phyloP scores from a whole-genome alignment of 768 basidiomycete genomes.

The Lentinula sp. region DNA sequence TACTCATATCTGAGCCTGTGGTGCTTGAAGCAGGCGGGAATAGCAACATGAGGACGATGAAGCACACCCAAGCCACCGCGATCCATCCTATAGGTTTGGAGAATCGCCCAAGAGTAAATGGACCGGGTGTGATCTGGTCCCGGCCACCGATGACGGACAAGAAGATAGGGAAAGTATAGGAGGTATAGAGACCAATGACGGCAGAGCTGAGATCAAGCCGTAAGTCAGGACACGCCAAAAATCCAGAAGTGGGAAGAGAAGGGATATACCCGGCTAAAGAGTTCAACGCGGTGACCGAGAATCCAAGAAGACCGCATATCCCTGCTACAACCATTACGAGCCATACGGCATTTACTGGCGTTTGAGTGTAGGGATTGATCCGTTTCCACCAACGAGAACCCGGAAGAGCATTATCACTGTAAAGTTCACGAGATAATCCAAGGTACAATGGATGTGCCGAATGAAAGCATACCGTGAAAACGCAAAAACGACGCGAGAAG shows the following conservation, averaged over 20 bases:
- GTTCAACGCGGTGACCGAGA: slow-evolving; percentile 54
- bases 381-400: slow-evolving; percentile 67
- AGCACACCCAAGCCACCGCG: slow-evolving; percentile 62
- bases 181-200: slow-evolving; percentile 66
- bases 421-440: not conserved
- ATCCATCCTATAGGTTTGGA: slow-evolving; percentile 51
- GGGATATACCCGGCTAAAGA: slow-evolving; percentile 59
- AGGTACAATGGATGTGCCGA: not conserved
- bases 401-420: slow-evolving; percentile 62
- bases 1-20: slow-evolving; percentile 49
- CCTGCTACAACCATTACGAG: slow-evolving; percentile 53
- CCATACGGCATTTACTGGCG: slow-evolving; percentile 75
- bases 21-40: slow-evolving; percentile 43
- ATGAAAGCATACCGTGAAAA: slow-evolving; percentile 37
- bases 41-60: slow-evolving; percentile 52
- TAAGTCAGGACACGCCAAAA: not conserved
- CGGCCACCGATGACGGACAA: slow-evolving; percentile 67
- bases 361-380: slow-evolving; percentile 53
- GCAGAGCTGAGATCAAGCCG: slow-evolving; percentile 38
- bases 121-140: slow-evolving; percentile 48
- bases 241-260: not conserved
- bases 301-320: slow-evolving; percentile 59
- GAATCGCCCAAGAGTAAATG: slow-evolving; percentile 58
- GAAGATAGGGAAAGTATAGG: slow-evolving; percentile 63
- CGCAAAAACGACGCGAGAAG: slow-evolving; percentile 70